Evolutionary conservation across 1,284 basidiomycete species (phyloP), one percentile per base, ranked within the genome.

Genomic region (Phylloboletellus chloephorus): DNA sequence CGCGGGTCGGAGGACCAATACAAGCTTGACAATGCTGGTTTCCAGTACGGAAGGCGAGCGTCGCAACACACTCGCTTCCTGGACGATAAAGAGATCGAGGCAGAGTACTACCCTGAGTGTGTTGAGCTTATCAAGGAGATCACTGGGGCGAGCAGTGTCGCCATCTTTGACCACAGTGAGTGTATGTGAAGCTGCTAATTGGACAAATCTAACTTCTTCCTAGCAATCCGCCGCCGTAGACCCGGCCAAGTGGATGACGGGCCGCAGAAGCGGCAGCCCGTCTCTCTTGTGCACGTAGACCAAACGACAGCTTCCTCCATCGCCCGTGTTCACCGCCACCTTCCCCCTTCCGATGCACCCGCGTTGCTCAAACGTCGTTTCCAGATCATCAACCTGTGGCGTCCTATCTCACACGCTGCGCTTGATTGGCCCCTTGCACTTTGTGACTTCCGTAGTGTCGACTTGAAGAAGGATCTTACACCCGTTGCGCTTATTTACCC

Each of bases 101-200:
- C 66, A 26, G 51, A 52, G 26, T 79, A 80, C 47, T 78, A 77
- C 46, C 65, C 68, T 0, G 76, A 80, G 56, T 70, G 67, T 38
- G 56, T 64, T 32, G 70, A 67, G 50, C 56, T 76, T 19, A 57
- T 78, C 37, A 79, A 79, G 64, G 53, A 68, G 48, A 43, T 72
- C 13, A 76, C 74, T 0, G 74, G 74, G 7, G 77, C 74, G 2
- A 72, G 61, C 39, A 63, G 63, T 16, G 67, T 67, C 11, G 70
- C 77, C 5, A 49, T 75, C 29, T 80, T 79, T 51, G 77, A 79
- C 47, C 75, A 78, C 51, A 78, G 74, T 74, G 43, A 11, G 66
- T 53, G n/a, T n/a, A n/a, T n/a, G n/a, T 11, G n/a, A 3, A 10
- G 2, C 30, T 23, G 15, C 31, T 39, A 1, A 47, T 21, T 2